Percentiles rank a stretch among this genome's conserved stretches.
phyloP scores from a whole-genome alignment of 2,329 filamentous ascomycete species.

The Gyromitra esculenta region DNA sequence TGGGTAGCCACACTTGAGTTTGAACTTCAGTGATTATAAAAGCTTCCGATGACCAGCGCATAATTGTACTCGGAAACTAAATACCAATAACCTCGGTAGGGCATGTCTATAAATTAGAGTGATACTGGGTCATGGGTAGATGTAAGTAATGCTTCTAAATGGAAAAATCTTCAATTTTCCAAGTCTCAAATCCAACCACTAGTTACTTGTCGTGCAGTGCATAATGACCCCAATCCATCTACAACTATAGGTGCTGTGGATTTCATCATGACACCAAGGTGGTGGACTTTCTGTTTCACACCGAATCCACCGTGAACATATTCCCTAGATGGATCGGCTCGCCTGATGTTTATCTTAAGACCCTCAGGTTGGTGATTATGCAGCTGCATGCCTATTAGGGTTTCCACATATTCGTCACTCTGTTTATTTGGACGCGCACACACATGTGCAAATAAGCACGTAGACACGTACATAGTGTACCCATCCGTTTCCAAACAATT shows the following conservation, averaged over 20 bases:
- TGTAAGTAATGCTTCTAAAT: neutral
- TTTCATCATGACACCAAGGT: conserved; percentile 16
- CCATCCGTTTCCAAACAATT: conserved; percentile 48
- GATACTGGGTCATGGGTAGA: conserved; percentile 24
- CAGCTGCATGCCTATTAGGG: conserved; percentile 28
- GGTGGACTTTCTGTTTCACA: conserved; percentile 1
- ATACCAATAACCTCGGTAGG: conserved; percentile 17
- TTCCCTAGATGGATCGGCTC: conserved; percentile 25
- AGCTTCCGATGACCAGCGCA: conserved; percentile 38
- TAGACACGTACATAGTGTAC: conserved; percentile 32
- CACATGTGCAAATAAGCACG: conserved; percentile 15
- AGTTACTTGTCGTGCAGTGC: conserved; percentile 14
- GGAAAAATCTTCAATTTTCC: conserved; percentile 10
- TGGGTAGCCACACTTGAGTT: conserved; percentile 26
- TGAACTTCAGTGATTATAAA: conserved; percentile 13
- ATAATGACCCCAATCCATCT: conserved; percentile 5
- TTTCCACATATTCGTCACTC: conserved; percentile 14
- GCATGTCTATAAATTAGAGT: conserved; percentile 9
- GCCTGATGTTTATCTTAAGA: conserved; percentile 33
- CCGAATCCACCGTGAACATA: neutral
- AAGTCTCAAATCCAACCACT: conserved; percentile 25
- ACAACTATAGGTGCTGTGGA: conserved; percentile 29
- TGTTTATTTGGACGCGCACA: conserved; percentile 26
- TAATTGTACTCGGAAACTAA: conserved; percentile 20
- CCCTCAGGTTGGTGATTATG: conserved; percentile 21